phyloP scores from a whole-genome alignment of 805 yeast genomes.

The Metschnikowia dekortorum region DNA sequence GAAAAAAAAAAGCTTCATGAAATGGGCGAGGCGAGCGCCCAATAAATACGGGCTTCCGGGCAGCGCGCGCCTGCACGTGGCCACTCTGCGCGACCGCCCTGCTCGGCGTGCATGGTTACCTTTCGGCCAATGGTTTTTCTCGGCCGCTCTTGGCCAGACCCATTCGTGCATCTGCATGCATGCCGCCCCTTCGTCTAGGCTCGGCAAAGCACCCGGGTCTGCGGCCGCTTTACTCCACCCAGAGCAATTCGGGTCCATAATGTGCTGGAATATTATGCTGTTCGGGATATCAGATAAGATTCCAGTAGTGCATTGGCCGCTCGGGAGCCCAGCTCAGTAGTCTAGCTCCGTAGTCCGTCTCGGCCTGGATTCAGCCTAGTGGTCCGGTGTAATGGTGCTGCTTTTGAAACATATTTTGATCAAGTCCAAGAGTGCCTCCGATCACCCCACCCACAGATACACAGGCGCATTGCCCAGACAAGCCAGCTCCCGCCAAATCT shows the following conservation, averaged over 20 bases:
- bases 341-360: too few relatives aligned
- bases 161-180: conserved; percentile 1
- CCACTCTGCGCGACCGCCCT: not conserved
- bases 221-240: not conserved
- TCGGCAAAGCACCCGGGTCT: not conserved
- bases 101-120: not conserved
- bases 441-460: too few relatives aligned
- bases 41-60: not conserved
- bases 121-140: conserved; percentile 3
- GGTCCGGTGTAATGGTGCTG: too few relatives aligned
- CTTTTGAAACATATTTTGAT: too few relatives aligned
- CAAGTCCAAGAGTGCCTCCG: too few relatives aligned
- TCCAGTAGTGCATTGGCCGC: too few relatives aligned
- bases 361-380: too few relatives aligned
- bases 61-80: not conserved
- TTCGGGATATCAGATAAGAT: too few relatives aligned
- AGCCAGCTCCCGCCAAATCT: not conserved
- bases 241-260: too few relatives aligned
- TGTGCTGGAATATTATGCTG: too few relatives aligned
- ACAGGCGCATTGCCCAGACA: not conserved
- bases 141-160: conserved; percentile 2
- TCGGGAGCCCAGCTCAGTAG: too few relatives aligned
- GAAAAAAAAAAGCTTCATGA: conserved; percentile 4
- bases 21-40: conserved; percentile 1
- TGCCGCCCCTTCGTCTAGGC: not conserved